A percentile compares a stretch with the other conserved stretches of the same genome.
These are phyloP conservation scores for Daldinia decipiens DNA, from an alignment of 495 filamentous ascomycete genomes.

Conservation along the genomic window DNA sequence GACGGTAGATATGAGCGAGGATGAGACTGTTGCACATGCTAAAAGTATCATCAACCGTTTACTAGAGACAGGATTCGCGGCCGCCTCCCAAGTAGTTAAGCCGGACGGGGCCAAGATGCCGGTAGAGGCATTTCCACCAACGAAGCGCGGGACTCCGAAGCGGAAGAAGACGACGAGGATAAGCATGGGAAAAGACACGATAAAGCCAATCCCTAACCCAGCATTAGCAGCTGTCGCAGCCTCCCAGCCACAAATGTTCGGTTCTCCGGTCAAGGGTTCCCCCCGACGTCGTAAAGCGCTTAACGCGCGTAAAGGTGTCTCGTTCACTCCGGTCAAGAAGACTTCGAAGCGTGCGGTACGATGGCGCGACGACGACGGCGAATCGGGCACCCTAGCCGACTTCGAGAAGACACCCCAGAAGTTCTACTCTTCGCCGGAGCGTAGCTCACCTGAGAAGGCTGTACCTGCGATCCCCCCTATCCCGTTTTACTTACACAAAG, in stretches of 20 bases:
- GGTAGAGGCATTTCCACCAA: slow-evolving; percentile 71
- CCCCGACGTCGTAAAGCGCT: slow-evolving; percentile 78
- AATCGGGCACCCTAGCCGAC: slow-evolving; percentile 82
- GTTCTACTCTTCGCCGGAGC: slow-evolving; percentile 62
- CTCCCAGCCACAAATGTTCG: slow-evolving; percentile 51
- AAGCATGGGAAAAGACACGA: slow-evolving; percentile 43
- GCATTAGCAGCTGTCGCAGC: slow-evolving; percentile 52
- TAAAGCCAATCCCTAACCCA: slow-evolving; percentile 51
- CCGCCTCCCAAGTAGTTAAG: slow-evolving; percentile 85
- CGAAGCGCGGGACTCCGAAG: slow-evolving; percentile 76
- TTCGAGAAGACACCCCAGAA: slow-evolving; percentile 88
- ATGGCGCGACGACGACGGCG: slow-evolving; percentile 91
- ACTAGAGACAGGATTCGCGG: slow-evolving; percentile 75
- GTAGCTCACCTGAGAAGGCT: slow-evolving; percentile 51
- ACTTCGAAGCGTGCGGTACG: slow-evolving; percentile 80
- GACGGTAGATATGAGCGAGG: slow-evolving; percentile 81
- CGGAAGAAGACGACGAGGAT: slow-evolving; percentile 68
- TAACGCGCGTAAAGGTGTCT: slow-evolving; percentile 77
- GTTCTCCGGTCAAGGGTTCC: slow-evolving; percentile 72
- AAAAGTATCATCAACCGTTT: slow-evolving; percentile 82
- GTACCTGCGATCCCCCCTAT: slow-evolving; percentile 46
- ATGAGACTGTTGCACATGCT: slow-evolving; percentile 82
- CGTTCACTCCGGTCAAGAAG: slow-evolving; percentile 81
- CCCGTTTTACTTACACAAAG: slow-evolving; percentile 55
- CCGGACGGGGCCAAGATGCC: slow-evolving; percentile 78